A percentile compares a stretch with the other conserved stretches of the same genome.
Conservation (phyloP, 768 basidiomycete genomes). For the Mycena metata region DNA sequence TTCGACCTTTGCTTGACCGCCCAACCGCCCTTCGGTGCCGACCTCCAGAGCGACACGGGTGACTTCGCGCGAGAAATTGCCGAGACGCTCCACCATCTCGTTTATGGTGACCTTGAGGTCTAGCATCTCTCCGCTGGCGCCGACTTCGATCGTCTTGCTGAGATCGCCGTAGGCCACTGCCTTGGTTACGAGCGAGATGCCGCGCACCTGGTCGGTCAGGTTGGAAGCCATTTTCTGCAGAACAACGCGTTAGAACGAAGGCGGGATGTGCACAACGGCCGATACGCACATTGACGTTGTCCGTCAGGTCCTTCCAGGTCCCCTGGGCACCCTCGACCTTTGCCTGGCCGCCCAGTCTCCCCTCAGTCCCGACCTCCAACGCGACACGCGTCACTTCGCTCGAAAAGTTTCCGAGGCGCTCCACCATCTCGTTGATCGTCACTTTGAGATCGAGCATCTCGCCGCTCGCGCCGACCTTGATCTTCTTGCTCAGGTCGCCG, state of each 20-base stretch:
- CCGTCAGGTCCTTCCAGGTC: constrained; percentile 89
- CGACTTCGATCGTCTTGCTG: constrained; percentile 93
- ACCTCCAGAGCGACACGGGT: constrained; percentile 83
- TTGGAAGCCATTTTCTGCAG: constrained; percentile 84
- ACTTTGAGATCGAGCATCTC: constrained; percentile 37
- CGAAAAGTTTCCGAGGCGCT: constrained; percentile 55
- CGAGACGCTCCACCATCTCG: constrained; percentile 75
- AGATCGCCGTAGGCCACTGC: constrained; percentile 93
- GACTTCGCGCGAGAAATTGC: constrained; percentile 69
- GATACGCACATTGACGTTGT: constrained; percentile 64
- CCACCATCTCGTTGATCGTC: constrained; percentile 39
- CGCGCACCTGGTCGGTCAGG: constrained; percentile 83
- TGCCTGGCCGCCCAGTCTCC: constrained; percentile 92
- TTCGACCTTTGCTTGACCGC: constrained; percentile 79
- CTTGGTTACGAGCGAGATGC: constrained; percentile 87
- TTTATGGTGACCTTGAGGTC: constrained; percentile 87
- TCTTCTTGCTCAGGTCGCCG: constrained; percentile 28
- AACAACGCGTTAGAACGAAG: constrained; percentile 56
- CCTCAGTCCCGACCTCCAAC: constrained; percentile 88
- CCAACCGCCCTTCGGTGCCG: constrained; percentile 58
- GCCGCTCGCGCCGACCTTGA: constrained; percentile 33
- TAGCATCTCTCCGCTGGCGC: constrained; percentile 90
- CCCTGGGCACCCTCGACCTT: constrained; percentile 91
- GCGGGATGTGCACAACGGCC: not conserved
- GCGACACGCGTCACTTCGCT: constrained; percentile 87